A percentile compares a stretch with the other conserved stretches of the same genome.
Evolutionary conservation across 495 filamentous ascomycete species (phyloP).

Genomic region (Neurospora terricola): DNA sequence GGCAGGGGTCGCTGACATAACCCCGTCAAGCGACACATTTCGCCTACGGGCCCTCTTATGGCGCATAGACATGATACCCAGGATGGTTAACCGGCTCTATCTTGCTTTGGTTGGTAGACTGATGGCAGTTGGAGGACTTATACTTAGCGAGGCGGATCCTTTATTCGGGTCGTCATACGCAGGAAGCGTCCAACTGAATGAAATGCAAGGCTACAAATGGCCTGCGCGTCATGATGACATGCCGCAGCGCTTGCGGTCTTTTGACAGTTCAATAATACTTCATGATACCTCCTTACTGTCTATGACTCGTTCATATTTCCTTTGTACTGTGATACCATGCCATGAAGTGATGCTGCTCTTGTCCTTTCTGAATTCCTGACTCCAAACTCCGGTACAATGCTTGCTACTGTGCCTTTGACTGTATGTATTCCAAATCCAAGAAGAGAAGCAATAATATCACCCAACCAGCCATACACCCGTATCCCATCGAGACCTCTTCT

Average conservation of each 20-base stretch:
- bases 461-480: background rate
- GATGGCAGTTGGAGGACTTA: conserved; percentile 6
- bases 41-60: conserved; percentile 5
- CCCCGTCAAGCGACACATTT: background rate
- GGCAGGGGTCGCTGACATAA: background rate
- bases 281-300: background rate
- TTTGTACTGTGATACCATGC: background rate
- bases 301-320: background rate
- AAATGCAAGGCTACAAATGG: conserved; percentile 10
- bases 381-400: conserved; percentile 1
- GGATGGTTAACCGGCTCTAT: conserved; percentile 11
- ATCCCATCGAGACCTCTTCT: background rate
- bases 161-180: conserved; percentile 13
- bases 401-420: background rate
- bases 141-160: conserved; percentile 11
- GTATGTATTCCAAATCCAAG: background rate
- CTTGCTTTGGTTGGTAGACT: conserved; percentile 5
- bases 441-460: background rate
- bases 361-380: background rate
- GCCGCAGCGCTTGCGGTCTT: conserved; percentile 13
- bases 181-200: conserved; percentile 6
- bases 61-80: conserved; percentile 24
- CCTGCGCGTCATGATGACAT: conserved; percentile 16
- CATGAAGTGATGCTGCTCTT: background rate
- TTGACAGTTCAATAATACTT: conserved; percentile 12